Conservation (phyloP, 1,284 basidiomycete genomes). For the Ustilago hordei region DNA sequence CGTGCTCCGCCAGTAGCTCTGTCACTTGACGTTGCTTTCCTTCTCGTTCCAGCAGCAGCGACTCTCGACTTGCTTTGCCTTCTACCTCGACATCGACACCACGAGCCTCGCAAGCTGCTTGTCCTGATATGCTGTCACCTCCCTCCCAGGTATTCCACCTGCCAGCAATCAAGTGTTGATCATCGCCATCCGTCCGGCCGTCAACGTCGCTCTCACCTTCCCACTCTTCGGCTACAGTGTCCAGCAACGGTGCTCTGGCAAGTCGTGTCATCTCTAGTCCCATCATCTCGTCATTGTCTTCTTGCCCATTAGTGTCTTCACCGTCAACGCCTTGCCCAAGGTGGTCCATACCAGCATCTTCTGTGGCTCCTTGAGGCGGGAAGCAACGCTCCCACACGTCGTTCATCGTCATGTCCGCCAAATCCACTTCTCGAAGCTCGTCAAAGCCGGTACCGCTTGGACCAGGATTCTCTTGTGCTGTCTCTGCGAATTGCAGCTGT, state of each 20-base stretch:
- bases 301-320: not conserved
- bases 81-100: not conserved
- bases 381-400: constrained; percentile 23
- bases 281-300: constrained; percentile 5
- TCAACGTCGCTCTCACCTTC: constrained; percentile 16
- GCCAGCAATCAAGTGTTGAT: too few species aligned
- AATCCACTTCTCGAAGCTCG: constrained; percentile 13
- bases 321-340: not conserved
- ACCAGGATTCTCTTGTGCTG: not conserved
- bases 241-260: constrained; percentile 34
- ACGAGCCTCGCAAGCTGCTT: not conserved
- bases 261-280: constrained; percentile 16
- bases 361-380: not conserved
- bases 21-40: constrained; percentile 1
- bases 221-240: constrained; percentile 30
- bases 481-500: not conserved
- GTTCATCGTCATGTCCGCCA: constrained; percentile 25
- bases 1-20: constrained; percentile 24
- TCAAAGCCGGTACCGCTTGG: not conserved
- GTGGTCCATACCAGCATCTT: not conserved
- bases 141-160: too few species aligned
- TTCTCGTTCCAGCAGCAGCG: not conserved
- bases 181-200: not conserved
- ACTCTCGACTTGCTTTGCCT: constrained; percentile 1
- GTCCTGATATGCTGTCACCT: not conserved